These are phyloP conservation scores for Phyllosticta paracitricarpa DNA, from an alignment of 2,329 filamentous ascomycete species.

Conservation along the genomic window DNA sequence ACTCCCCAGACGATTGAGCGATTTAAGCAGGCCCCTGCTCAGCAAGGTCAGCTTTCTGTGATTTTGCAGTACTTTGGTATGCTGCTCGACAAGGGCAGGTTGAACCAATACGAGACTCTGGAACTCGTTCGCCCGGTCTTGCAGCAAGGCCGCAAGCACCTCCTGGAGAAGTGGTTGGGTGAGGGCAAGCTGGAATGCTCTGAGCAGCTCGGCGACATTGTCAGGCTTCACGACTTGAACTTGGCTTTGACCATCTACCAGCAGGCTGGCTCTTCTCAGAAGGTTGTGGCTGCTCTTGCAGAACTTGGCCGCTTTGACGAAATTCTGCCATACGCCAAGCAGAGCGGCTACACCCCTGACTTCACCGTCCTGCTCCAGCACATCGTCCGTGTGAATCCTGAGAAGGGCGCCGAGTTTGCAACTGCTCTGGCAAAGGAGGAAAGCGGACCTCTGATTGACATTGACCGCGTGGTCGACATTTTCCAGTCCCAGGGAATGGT, in stretches of 20 bases:
- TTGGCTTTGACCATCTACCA: constrained; percentile 84
- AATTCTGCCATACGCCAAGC: constrained; percentile 82
- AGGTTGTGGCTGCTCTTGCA: constrained; percentile 89
- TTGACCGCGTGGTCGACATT: constrained; percentile 91
- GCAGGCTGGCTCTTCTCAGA: constrained; percentile 80
- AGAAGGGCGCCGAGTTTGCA: constrained; percentile 92
- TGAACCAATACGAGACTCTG: constrained; percentile 89
- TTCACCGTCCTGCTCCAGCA: constrained; percentile 88
- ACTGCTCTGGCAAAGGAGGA: constrained; percentile 85
- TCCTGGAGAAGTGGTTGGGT: constrained; percentile 95
- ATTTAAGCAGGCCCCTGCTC: constrained; percentile 77
- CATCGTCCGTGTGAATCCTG: constrained; percentile 80
- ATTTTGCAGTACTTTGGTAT: constrained; percentile 98
- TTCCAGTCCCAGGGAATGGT: constrained; percentile 98
- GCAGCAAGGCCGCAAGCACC: constrained; percentile 84
- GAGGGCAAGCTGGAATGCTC: constrained; percentile 95
- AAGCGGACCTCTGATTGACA: constrained; percentile 75
- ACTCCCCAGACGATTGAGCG: constrained; percentile 92
- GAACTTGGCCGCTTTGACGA: constrained; percentile 96
- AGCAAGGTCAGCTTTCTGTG: constrained; percentile 78
- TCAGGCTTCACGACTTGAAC: constrained; percentile 79
- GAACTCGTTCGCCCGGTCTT: constrained; percentile 90
- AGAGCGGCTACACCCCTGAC: constrained; percentile 85
- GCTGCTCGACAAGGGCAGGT: constrained; percentile 84
- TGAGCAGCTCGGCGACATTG: constrained; percentile 90